phyloP scores from a whole-genome alignment of 805 yeast genomes.

The Starmera dryadoides region DNA sequence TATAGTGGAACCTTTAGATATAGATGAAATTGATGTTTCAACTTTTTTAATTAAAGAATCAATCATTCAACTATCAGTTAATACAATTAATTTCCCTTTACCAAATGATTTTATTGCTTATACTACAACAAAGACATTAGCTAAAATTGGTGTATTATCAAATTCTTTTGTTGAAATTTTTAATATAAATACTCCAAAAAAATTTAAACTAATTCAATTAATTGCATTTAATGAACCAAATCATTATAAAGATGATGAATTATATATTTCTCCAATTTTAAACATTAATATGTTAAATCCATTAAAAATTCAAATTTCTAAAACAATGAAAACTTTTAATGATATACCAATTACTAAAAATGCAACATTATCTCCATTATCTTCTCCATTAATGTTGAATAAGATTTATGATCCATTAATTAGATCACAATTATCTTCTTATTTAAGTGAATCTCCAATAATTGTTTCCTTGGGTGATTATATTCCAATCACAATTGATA shows the following conservation, averaged over 20 bases:
- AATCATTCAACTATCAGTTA: not conserved
- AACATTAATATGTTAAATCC: constrained; percentile 40
- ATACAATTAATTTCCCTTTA: not conserved
- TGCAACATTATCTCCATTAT: constrained; percentile 58
- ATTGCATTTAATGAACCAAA: constrained; percentile 64
- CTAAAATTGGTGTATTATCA: constrained; percentile 53
- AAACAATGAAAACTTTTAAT: constrained; percentile 12
- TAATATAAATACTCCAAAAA: constrained; percentile 1
- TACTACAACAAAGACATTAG: constrained; percentile 29
- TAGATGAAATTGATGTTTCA: constrained; percentile 2
- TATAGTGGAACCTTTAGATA: constrained; percentile 10
- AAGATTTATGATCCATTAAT: constrained; percentile 54
- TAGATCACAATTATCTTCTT: constrained; percentile 49
- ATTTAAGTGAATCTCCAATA: constrained; percentile 52
- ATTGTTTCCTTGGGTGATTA: constrained; percentile 59
- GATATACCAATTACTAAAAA: constrained; percentile 46
- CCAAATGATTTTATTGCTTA: not conserved
- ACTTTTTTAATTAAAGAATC: constrained; percentile 28
- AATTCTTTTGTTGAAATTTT: constrained; percentile 55
- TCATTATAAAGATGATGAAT: constrained; percentile 25
- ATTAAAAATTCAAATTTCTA: constrained; percentile 8
- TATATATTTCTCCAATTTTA: constrained; percentile 61
- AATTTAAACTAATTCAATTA: constrained; percentile 21
- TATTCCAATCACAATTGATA: constrained; percentile 74
- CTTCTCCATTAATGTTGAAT: constrained; percentile 65